Evolutionary conservation across 441 rosid species (phyloP).

Genomic region (Gossypium lobatum): DNA sequence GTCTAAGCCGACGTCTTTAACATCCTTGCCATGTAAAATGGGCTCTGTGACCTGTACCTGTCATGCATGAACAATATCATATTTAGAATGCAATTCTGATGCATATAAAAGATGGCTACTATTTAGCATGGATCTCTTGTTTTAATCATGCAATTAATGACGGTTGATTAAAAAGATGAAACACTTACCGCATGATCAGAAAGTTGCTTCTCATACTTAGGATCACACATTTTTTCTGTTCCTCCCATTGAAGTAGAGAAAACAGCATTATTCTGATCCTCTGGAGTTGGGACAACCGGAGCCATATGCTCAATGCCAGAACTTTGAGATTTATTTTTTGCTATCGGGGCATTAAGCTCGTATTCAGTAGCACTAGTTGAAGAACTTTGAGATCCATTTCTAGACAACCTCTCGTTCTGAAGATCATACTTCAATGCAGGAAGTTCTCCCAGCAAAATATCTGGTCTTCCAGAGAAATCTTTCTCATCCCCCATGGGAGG

Average conservation of each 20-base stretch:
- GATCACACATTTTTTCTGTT: conserved; percentile 21
- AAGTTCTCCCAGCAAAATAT: conserved; percentile 24
- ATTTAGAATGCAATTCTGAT: background rate
- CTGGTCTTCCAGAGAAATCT: conserved; percentile 34
- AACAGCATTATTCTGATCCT: conserved; percentile 9
- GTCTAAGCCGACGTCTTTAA: conserved; percentile 72
- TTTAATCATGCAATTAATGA: background rate
- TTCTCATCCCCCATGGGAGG: conserved; percentile 36
- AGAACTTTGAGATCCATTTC: conserved; percentile 34
- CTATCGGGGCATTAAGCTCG: background rate
- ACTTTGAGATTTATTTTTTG: background rate
- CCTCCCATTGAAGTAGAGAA: conserved; percentile 9
- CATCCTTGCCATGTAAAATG: conserved; percentile 28
- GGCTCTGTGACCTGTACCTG: conserved; percentile 43
- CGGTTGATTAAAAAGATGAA: background rate
- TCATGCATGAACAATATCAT: conserved; percentile 15
- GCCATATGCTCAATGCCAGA: conserved; percentile 24
- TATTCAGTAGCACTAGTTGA: conserved; percentile 18
- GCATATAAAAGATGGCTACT: background rate
- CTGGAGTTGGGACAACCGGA: conserved; percentile 16
- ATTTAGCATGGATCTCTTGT: background rate
- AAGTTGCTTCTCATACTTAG: conserved; percentile 29
- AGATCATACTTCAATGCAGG: conserved; percentile 27
- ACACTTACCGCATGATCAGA: conserved; percentile 44
- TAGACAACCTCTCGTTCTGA: conserved; percentile 25